Conservation (phyloP, 345 rosid species). For the Euphorbia lathyris region DNA sequence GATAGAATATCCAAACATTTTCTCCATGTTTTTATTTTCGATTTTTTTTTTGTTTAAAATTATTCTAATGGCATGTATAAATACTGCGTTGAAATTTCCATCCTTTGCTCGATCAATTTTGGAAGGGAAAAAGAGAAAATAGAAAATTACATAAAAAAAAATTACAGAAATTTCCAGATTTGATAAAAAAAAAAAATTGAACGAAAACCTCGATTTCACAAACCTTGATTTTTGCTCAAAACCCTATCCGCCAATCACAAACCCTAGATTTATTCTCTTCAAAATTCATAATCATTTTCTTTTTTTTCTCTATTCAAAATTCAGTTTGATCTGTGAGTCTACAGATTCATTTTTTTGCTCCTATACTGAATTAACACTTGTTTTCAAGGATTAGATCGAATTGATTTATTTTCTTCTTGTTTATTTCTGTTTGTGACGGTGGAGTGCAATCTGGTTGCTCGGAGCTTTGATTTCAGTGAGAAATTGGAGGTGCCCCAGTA, state of each 20-base stretch:
- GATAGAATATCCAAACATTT: not conserved
- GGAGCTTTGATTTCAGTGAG: constrained; percentile 6
- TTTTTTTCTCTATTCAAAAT: not conserved
- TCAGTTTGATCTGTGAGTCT: constrained; percentile 9
- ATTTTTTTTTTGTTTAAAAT: not conserved
- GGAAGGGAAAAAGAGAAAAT: not conserved
- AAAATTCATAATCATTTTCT: not conserved
- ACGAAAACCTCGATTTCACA: constrained; percentile 10
- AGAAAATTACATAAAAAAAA: too few relatives aligned
- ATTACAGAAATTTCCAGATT: constrained; percentile 9
- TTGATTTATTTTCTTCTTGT: not conserved
- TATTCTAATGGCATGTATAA: not conserved
- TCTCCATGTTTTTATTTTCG: not conserved
- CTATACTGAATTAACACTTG: not conserved
- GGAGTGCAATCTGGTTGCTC: constrained; percentile 5
- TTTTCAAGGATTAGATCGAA: not conserved
- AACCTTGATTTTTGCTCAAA: constrained; percentile 9
- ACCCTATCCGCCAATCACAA: constrained; percentile 21
- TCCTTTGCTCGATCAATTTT: constrained; percentile 3
- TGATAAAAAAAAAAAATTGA: not conserved
- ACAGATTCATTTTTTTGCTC: not conserved
- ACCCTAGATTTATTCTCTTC: constrained; percentile 23
- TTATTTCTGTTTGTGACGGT: not conserved
- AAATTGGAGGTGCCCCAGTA: constrained; percentile 7
- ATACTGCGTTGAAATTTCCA: not conserved